phyloP scores from a whole-genome alignment of 1,139 yeast species.

The Yamadazyma atlantica region DNA sequence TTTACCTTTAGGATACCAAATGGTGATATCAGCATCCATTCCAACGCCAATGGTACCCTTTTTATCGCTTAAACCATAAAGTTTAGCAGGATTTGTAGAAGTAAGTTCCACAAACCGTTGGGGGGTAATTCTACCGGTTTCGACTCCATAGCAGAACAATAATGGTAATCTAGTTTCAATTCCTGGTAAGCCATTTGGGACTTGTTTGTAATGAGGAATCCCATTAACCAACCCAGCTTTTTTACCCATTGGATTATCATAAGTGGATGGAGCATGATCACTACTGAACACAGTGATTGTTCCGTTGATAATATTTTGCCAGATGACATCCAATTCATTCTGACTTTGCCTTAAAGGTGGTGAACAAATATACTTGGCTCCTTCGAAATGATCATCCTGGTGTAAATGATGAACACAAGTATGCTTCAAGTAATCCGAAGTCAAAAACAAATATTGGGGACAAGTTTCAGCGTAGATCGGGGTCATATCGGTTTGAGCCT shows the following conservation, averaged over 20 bases:
- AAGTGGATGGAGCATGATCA: constrained; percentile 48
- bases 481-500: constrained; percentile 38
- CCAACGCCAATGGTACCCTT: constrained; percentile 44
- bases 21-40: constrained; percentile 41
- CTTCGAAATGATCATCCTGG: constrained; percentile 30
- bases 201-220: constrained; percentile 31
- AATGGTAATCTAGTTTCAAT: constrained; percentile 46
- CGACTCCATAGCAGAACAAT: constrained; percentile 41
- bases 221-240: constrained; percentile 35
- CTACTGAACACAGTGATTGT: constrained; percentile 46
- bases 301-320: constrained; percentile 46
- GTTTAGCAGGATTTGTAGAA: constrained; percentile 42
- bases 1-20: constrained; percentile 41
- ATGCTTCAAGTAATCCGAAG: constrained; percentile 32
- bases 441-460: constrained; percentile 46
- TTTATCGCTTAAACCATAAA: constrained; percentile 36
- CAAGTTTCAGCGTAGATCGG: constrained; percentile 50
- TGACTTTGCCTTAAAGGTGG: constrained; percentile 44
- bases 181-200: constrained; percentile 48
- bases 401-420: constrained; percentile 25
- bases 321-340: constrained; percentile 38
- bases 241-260: constrained; percentile 38
- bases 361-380: constrained; percentile 49
- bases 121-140: constrained; percentile 36
- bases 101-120: constrained; percentile 44